Conservation (phyloP, 352 stramenopile genomes). For the Phytophthora quininea region DNA sequence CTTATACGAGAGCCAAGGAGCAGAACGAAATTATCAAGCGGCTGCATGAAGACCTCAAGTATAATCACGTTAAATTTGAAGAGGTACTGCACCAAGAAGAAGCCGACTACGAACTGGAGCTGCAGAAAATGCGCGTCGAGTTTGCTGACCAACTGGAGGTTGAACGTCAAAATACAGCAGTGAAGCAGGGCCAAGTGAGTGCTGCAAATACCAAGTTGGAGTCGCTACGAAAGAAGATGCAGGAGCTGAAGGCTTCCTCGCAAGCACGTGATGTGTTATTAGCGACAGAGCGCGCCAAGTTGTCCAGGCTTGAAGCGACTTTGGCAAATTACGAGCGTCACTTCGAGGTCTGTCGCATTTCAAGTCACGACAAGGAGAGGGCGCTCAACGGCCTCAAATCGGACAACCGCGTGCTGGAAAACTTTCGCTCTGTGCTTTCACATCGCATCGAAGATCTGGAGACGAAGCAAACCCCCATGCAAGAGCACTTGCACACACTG, state of each 20-base stretch:
- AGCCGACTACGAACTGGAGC: slow-evolving; percentile 80
- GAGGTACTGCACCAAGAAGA: slow-evolving; percentile 85
- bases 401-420: slow-evolving; percentile 81
- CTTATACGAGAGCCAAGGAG: slow-evolving; percentile 74
- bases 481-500: slow-evolving; percentile 56
- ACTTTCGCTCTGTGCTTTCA: slow-evolving; percentile 81
- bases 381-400: slow-evolving; percentile 67
- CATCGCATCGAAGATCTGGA: slow-evolving; percentile 80
- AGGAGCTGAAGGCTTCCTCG: slow-evolving; percentile 78
- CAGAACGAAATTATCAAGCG: slow-evolving; percentile 87
- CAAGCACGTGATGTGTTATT: slow-evolving; percentile 75
- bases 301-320: slow-evolving; percentile 63
- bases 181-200: slow-evolving; percentile 83
- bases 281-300: slow-evolving; percentile 72
- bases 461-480: slow-evolving; percentile 74
- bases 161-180: slow-evolving; percentile 79
- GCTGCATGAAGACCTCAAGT: slow-evolving; percentile 83
- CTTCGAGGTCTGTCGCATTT: slow-evolving; percentile 72
- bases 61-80: slow-evolving; percentile 88
- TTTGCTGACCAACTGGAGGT: slow-evolving; percentile 71
- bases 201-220: slow-evolving; percentile 84
- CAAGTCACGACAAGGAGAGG: slow-evolving; percentile 77
- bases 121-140: slow-evolving; percentile 56
- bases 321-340: slow-evolving; percentile 76
- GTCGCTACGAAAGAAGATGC: slow-evolving; percentile 84